Evolutionary conservation across 768 basidiomycete genomes (phyloP).

Genomic region (Podaxis sp.): DNA sequence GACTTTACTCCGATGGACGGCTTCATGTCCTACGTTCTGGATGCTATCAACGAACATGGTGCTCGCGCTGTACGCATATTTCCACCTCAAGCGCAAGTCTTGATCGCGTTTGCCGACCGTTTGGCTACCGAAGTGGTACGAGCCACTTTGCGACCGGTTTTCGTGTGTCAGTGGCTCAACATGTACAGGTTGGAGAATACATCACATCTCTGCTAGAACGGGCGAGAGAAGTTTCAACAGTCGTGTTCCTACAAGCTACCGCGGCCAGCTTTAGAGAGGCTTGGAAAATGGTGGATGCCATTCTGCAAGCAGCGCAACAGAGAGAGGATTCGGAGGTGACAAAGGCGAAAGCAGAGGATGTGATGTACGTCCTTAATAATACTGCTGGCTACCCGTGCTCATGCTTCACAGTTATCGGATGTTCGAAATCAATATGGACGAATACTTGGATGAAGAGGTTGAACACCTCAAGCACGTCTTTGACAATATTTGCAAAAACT

Average conservation of each 20-base stretch:
- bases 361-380: constrained; percentile 55
- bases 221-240: constrained; percentile 71
- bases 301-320: constrained; percentile 55
- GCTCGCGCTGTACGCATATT: constrained; percentile 83
- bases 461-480: constrained; percentile 76
- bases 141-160: constrained; percentile 6
- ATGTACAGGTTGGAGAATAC: constrained; percentile 78
- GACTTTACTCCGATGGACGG: constrained; percentile 93
- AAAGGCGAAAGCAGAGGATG: constrained; percentile 68
- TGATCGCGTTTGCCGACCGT: constrained; percentile 81
- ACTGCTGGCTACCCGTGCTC: constrained; percentile 8
- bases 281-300: constrained; percentile 80
- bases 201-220: constrained; percentile 72
- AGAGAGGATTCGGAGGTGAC: constrained; percentile 40
- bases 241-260: constrained; percentile 75
- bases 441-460: constrained; percentile 93
- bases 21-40: constrained; percentile 73
- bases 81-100: constrained; percentile 73
- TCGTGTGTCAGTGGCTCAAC: neutral
- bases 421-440: constrained; percentile 97
- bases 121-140: constrained; percentile 82
- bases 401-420: constrained; percentile 68
- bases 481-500: constrained; percentile 71
- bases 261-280: constrained; percentile 90
- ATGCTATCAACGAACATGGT: constrained; percentile 71